Percentiles rank a stretch among this genome's conserved stretches.
These are phyloP conservation scores for Trichosporon ovoides DNA, from an alignment of 1,284 basidiomycete species.

Conservation along the genomic window DNA sequence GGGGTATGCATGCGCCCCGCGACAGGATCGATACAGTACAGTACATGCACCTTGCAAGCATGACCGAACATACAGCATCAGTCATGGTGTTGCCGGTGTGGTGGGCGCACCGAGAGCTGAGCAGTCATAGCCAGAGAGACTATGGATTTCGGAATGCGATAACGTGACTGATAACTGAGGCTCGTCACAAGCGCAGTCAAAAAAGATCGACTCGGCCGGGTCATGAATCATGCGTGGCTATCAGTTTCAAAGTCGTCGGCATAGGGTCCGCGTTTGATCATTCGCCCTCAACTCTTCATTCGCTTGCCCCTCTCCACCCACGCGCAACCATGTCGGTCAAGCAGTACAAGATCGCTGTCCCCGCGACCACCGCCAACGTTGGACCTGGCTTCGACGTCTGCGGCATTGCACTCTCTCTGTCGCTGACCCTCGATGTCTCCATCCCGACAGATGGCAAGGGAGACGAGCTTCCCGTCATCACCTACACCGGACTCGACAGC, in stretches of 20 bases:
- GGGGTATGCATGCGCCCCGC: no score
- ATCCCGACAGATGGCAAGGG: constrained; percentile 33
- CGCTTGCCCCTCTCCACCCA: not conserved
- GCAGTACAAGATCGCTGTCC: constrained; percentile 67
- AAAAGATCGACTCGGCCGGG: constrained; percentile 6
- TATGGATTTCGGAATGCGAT: no score
- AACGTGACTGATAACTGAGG: no score
- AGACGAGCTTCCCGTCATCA: constrained; percentile 50
- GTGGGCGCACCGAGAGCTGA: no score
- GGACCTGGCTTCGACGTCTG: constrained; percentile 99
- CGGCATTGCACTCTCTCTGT: constrained; percentile 87
- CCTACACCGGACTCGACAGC: constrained; percentile 83
- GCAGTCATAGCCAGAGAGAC: no score
- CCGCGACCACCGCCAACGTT: constrained; percentile 96
- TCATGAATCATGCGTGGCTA: not conserved
- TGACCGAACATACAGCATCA: no score
- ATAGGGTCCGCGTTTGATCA: not conserved
- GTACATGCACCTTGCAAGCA: no score
- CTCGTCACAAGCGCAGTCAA: no score
- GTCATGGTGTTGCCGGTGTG: no score
- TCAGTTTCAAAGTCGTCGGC: not conserved
- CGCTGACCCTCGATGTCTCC: constrained; percentile 71
- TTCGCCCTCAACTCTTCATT: not conserved
- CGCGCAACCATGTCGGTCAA: constrained; percentile 21
- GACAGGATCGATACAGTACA: no score